Base-by-base conservation (phyloP, 148 eudicot genomes). In the Agrostemma githago region DNA sequence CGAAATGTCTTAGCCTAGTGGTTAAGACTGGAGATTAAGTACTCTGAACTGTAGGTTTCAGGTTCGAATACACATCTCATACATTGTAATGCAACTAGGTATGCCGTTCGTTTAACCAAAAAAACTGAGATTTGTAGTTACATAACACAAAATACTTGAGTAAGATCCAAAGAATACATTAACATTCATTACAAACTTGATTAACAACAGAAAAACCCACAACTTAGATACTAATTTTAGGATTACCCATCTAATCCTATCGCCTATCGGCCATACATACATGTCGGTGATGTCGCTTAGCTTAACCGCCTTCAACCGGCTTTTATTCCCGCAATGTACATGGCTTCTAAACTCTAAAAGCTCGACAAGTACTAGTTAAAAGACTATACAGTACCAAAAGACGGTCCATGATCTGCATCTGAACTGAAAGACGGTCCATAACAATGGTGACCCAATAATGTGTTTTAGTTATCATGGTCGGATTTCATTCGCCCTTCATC, bases 401-500 rank as follows among this genome's bases (percentile, higher is more conserved):
- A 21, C 42, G 16, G 46, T 71, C 46, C 9, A 43, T 20, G 21
- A 12, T 51, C 37, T 17, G 42, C 53, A 20, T 21, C 41, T 14
- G 73, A 69, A 42, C 20, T 51, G 44, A 66, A 62, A n/a, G 62
- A 21, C 56, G 16, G 46, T 71, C 38, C 9, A 43, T 40, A 67
- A 40, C 26, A 69, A 17, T 3, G n/a, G 62, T 57, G 74, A 39
- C 14, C 14, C 2, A 15, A 15, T 8, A 67, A 37, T 12, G 51
- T n/a, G 9, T 51, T 51, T 51, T 11, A 51, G 54, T 14, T 15
- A 46, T 83, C 81, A 85, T 70, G 78, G 80, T 90, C 96, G 5
- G 79, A 72, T 84, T 90, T 86, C 85, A 80, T 84, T 67, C 81
- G 83, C 37, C 79, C 68, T 48, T 77, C 74, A 15, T 85, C 85